Conservation (phyloP, 179 eudicot species). For the Monotropa hypopitys region DNA sequence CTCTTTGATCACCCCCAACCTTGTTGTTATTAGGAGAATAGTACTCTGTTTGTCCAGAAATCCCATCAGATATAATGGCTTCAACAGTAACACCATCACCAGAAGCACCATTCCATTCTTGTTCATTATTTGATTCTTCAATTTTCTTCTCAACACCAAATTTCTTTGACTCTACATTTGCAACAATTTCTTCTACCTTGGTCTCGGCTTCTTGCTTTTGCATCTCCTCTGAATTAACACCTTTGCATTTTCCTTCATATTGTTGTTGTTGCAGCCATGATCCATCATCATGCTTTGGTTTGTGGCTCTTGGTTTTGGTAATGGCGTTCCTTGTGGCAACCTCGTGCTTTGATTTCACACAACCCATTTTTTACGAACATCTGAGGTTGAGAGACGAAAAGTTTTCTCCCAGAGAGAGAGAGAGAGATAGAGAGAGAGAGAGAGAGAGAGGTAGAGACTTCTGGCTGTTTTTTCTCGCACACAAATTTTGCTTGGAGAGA, state of each 20-base stretch:
- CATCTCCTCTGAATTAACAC: neutral
- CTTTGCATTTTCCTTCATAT: neutral
- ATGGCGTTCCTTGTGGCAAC: neutral
- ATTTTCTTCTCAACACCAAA: neutral
- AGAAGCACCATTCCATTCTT: neutral
- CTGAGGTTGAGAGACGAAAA: neutral
- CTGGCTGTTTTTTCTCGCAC: too few relatives aligned
- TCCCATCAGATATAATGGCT: conserved; percentile 1
- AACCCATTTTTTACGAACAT: neutral
- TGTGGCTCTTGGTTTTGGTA: neutral
- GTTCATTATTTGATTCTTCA: neutral
- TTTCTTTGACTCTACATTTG: neutral
- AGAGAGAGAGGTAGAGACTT: neutral
- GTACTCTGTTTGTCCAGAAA: conserved; percentile 1
- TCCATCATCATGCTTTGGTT: neutral
- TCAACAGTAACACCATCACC: neutral
- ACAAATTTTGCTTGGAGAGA: too few relatives aligned
- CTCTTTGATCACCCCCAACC: neutral
- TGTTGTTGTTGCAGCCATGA: neutral
- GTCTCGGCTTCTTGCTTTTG: neutral
- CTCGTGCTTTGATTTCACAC: neutral
- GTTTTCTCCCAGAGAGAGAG: neutral
- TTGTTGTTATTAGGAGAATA: neutral
- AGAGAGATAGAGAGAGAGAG: neutral
- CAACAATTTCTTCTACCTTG: neutral